phyloP scores from a whole-genome alignment of 73 alveolate species.

The Paramecium pentaurelia region DNA sequence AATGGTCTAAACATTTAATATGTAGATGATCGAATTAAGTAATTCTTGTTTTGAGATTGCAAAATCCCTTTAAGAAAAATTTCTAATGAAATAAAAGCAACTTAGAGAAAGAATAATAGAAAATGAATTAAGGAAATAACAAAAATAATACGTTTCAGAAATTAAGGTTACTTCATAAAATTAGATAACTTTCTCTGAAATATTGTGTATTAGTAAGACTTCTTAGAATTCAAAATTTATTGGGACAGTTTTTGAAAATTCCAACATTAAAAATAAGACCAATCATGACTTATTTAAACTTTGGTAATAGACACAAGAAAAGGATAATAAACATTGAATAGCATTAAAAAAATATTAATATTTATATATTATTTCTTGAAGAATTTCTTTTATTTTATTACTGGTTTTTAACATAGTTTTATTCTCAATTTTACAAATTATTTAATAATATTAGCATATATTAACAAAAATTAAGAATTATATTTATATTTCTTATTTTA shows the following conservation, averaged over 20 bases:
- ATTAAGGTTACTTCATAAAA: neutral
- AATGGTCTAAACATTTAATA: neutral
- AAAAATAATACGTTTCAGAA: neutral
- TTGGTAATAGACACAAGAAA: neutral
- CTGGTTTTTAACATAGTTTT: neutral
- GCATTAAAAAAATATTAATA: neutral
- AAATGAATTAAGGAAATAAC: neutral
- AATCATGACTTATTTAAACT: neutral
- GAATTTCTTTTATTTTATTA: no score
- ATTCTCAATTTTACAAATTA: neutral
- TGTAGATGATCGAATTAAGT: neutral
- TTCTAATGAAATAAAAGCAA: neutral
- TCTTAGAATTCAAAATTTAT: neutral
- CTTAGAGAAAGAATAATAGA: neutral
- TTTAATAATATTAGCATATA: no score
- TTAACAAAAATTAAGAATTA: no score
- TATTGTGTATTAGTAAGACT: neutral
- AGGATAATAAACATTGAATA: neutral
- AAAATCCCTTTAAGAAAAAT: neutral
- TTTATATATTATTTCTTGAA: no score
- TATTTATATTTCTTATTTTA: no score
- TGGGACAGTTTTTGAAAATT: neutral
- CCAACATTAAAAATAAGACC: neutral
- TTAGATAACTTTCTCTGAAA: neutral
- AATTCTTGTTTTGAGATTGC: neutral